These are phyloP conservation scores for Apophysomyces variabilis DNA, from an alignment of 371 early-diverging fungal species.

Conservation along the genomic window DNA sequence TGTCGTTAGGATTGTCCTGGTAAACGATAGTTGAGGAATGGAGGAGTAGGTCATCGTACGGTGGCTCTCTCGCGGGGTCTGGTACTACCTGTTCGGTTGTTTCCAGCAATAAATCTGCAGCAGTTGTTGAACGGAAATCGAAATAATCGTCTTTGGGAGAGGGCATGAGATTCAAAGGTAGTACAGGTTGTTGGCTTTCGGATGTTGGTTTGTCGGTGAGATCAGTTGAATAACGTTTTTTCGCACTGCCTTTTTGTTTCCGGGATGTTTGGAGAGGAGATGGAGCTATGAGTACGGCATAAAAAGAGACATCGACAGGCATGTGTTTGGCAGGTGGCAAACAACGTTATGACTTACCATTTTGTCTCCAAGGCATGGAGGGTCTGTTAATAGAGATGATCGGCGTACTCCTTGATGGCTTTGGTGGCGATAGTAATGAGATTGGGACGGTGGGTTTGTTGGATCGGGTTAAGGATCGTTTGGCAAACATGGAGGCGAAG, in stretches of 20 bases:
- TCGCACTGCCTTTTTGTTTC: neutral
- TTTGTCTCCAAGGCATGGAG: slow-evolving; percentile 15
- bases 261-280: neutral
- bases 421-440: slow-evolving; percentile 12
- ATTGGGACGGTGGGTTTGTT: neutral
- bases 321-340: slow-evolving; percentile 11
- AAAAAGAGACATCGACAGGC: neutral
- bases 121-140: slow-evolving; percentile 19
- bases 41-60: neutral
- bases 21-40: neutral
- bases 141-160: slow-evolving; percentile 23
- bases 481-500: slow-evolving; percentile 27
- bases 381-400: slow-evolving; percentile 21
- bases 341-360: slow-evolving; percentile 13
- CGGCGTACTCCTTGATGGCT: slow-evolving; percentile 29
- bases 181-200: slow-evolving; percentile 1
- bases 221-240: slow-evolving; percentile 24
- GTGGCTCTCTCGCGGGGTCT: slow-evolving; percentile 2
- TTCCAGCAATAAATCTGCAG: slow-evolving; percentile 13
- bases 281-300: neutral
- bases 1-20: too few relatives aligned
- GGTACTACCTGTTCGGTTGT: neutral
- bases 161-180: slow-evolving; percentile 12
- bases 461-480: slow-evolving; percentile 14
- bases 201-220: slow-evolving; percentile 13